These are phyloP conservation scores for Crotalaria pallida DNA, from an alignment of 306 rosid species.

Conservation along the genomic window DNA sequence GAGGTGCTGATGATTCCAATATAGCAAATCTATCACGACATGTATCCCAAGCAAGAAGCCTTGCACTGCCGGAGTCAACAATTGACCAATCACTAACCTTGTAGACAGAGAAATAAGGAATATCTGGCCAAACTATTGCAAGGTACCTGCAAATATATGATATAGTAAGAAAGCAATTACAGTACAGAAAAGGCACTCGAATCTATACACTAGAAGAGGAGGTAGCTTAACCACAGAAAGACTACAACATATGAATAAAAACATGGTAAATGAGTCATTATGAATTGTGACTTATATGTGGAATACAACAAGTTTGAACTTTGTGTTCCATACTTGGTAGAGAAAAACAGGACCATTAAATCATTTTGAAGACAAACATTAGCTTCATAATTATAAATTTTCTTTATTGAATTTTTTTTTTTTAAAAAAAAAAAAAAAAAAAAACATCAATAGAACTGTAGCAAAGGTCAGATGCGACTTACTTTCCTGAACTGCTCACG, in stretches of 20 bases:
- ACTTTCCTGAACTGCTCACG: constrained; percentile 98
- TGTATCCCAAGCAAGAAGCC: constrained; percentile 97
- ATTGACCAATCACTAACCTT: constrained; percentile 96
- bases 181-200: neutral
- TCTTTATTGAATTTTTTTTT: neutral
- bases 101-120: constrained; percentile 94
- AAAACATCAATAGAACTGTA: neutral
- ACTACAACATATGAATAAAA: neutral
- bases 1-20: constrained; percentile 76
- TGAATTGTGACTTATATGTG: neutral
- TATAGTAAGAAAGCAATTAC: constrained; percentile 23
- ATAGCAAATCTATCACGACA: constrained; percentile 96
- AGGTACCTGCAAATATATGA: constrained; percentile 72
- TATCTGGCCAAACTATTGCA: constrained; percentile 95
- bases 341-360: constrained; percentile 11
- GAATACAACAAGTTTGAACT: neutral
- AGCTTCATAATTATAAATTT: neutral
- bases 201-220: constrained; percentile 2
- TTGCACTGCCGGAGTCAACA: constrained; percentile 98
- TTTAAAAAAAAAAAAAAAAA: too few species aligned
- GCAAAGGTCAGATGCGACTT: constrained; percentile 43
- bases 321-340: neutral
- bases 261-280: neutral
- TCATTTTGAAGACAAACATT: neutral
- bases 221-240: neutral